Percentiles rank a stretch among this genome's conserved stretches.
Conservation (phyloP, 164 flowering plant species). For the Macadamia tetraphylla region DNA sequence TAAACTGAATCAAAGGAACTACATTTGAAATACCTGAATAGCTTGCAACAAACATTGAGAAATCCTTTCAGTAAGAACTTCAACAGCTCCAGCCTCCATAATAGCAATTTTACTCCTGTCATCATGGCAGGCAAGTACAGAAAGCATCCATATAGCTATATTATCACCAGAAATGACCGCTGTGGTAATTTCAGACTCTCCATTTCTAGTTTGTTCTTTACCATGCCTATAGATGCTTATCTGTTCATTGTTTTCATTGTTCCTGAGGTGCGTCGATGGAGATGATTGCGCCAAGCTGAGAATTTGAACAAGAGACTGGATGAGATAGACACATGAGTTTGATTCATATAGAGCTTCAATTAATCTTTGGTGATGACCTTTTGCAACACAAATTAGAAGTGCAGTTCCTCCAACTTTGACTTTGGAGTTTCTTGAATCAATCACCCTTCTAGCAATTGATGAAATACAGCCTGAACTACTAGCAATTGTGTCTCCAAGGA, state of each 20-base stretch:
- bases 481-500: slow-evolving; percentile 45
- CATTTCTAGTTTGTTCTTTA: slow-evolving; percentile 28
- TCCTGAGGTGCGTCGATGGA: slow-evolving; percentile 16
- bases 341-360: slow-evolving; percentile 52
- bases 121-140: slow-evolving; percentile 59
- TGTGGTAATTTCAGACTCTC: slow-evolving; percentile 29
- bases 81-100: slow-evolving; percentile 75
- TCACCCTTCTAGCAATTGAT: slow-evolving; percentile 58
- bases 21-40: slow-evolving; percentile 38
- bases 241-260: slow-evolving; percentile 19
- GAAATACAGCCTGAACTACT: slow-evolving; percentile 48
- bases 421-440: slow-evolving; percentile 35
- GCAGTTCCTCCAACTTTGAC: slow-evolving; percentile 71
- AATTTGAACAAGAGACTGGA: slow-evolving; percentile 62
- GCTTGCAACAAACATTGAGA: slow-evolving; percentile 32
- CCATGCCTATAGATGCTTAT: slow-evolving; percentile 43
- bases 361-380: slow-evolving; percentile 50
- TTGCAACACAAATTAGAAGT: slow-evolving; percentile 67
- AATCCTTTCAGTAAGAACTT: slow-evolving; percentile 58
- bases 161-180: slow-evolving; percentile 43
- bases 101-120: slow-evolving; percentile 43
- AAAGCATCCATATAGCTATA: slow-evolving; percentile 60
- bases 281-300: slow-evolving; percentile 26
- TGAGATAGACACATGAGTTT: slow-evolving; percentile 30
- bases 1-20: neutral